phyloP scores from a whole-genome alignment of 2,329 filamentous ascomycete species.

The Paraconiothyrium sp. region DNA sequence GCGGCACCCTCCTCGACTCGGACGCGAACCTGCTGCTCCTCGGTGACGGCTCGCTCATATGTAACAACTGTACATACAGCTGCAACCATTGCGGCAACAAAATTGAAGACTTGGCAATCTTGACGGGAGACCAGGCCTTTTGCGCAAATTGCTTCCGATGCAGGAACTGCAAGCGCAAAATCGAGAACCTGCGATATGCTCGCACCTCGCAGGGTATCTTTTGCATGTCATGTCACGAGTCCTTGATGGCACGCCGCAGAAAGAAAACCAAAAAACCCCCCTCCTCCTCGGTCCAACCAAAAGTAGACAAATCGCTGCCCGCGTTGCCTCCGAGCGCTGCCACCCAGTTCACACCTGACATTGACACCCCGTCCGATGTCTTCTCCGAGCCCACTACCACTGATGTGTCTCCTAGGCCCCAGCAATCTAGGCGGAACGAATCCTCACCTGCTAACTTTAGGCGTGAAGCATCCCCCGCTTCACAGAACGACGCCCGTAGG shows the following conservation, averaged over 20 bases:
- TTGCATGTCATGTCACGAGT: constrained; percentile 99
- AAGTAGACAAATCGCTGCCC: constrained; percentile 90
- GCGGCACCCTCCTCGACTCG: constrained; percentile 93
- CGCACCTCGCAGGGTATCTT: constrained; percentile 98
- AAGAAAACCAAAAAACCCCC: constrained; percentile 76
- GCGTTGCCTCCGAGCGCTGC: constrained; percentile 83
- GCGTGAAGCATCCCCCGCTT: constrained; percentile 49
- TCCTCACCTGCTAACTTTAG: constrained; percentile 48
- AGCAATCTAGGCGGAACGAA: constrained; percentile 46
- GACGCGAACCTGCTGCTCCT: constrained; percentile 97
- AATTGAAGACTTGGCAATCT: constrained; percentile 96
- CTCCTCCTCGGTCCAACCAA: constrained; percentile 60
- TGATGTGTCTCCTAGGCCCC: constrained; percentile 70
- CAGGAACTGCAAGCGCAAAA: constrained; percentile 97
- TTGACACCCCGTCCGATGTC: constrained; percentile 66
- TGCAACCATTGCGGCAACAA: constrained; percentile 97
- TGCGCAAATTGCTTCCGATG: constrained; percentile 97
- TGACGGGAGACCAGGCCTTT: constrained; percentile 97
- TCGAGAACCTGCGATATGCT: constrained; percentile 97
- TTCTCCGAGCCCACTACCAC: constrained; percentile 72
- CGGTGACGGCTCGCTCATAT: constrained; percentile 96
- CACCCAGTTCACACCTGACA: constrained; percentile 66
- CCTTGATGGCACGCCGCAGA: constrained; percentile 88
- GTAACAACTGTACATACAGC: constrained; percentile 99
- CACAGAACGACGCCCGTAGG: constrained; percentile 42